phyloP scores from a whole-genome alignment of 2,329 filamentous ascomycete species.

The Paracoccidioides brasiliensis region DNA sequence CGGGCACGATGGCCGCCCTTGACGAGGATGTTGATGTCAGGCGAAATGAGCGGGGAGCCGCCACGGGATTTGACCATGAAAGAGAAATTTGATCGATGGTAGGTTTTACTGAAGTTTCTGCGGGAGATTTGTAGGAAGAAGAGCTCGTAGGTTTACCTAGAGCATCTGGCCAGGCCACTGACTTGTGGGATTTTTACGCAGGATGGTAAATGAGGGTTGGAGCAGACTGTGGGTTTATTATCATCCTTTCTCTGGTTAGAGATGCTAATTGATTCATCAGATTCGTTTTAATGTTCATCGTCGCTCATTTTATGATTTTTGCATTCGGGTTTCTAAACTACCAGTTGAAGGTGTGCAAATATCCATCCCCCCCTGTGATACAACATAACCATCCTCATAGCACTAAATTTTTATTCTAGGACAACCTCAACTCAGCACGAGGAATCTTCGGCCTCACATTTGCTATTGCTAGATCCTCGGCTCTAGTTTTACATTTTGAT shows the following conservation, averaged over 20 bases:
- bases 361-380: not conserved
- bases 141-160: not conserved
- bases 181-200: conserved; percentile 6
- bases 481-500: conserved; percentile 68
- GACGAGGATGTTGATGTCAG: conserved; percentile 69
- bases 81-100: conserved; percentile 64
- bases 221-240: conserved; percentile 53
- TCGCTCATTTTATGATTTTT: conserved; percentile 64
- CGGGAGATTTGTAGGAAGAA: not conserved
- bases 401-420: conserved; percentile 21
- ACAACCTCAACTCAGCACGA: conserved; percentile 54
- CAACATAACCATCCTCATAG: not conserved
- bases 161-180: not conserved
- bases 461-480: conserved; percentile 61
- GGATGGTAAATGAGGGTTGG: conserved; percentile 82
- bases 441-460: conserved; percentile 63
- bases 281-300: conserved; percentile 62
- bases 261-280: conserved; percentile 28
- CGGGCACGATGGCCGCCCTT: conserved; percentile 71
- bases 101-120: conserved; percentile 2
- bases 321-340: conserved; percentile 71
- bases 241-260: not conserved
- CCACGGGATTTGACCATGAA: conserved; percentile 54
- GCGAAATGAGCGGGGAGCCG: conserved; percentile 64
- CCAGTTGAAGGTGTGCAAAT: conserved; percentile 45